Conservation (phyloP, 805 yeast species). For the Ogataea zsoltii region DNA sequence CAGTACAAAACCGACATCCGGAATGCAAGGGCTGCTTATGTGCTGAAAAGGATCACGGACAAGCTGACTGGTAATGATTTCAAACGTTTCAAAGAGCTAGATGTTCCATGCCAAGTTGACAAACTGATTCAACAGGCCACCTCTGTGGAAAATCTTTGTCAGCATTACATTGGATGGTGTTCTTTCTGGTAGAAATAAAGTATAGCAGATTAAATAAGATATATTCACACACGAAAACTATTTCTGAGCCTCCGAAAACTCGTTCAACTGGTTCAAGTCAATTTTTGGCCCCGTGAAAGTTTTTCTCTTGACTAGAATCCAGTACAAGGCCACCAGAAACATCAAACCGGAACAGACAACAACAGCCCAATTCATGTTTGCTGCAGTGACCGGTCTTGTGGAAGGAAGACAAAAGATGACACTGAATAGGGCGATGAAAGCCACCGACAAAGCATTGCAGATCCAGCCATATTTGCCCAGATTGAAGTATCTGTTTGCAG, state of each 20-base stretch:
- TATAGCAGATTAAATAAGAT: background rate
- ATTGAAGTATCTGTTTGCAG: constrained; percentile 35
- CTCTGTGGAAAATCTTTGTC: constrained; percentile 91
- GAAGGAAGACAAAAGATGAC: constrained; percentile 43
- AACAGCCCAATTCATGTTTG: constrained; percentile 43
- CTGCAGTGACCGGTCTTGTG: constrained; percentile 41
- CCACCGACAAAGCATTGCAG: constrained; percentile 32
- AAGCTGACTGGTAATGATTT: constrained; percentile 94
- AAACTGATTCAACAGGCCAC: constrained; percentile 94
- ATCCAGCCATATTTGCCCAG: constrained; percentile 37
- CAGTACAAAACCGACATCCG: constrained; percentile 74
- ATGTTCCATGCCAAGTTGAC: constrained; percentile 89
- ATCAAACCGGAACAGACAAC: constrained; percentile 34
- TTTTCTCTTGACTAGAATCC: constrained; percentile 10
- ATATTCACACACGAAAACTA: background rate
- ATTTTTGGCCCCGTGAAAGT: constrained; percentile 12
- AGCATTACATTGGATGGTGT: constrained; percentile 99
- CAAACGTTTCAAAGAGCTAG: constrained; percentile 64
- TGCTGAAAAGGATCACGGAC: constrained; percentile 85
- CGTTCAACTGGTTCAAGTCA: background rate
- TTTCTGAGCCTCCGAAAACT: background rate
- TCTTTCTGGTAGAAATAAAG: constrained; percentile 82
- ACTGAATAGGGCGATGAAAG: constrained; percentile 29
- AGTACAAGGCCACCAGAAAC: constrained; percentile 2
- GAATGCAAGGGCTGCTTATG: constrained; percentile 88